phyloP scores from a whole-genome alignment of 2,329 filamentous ascomycete genomes.

The Paecilomyces sp. region DNA sequence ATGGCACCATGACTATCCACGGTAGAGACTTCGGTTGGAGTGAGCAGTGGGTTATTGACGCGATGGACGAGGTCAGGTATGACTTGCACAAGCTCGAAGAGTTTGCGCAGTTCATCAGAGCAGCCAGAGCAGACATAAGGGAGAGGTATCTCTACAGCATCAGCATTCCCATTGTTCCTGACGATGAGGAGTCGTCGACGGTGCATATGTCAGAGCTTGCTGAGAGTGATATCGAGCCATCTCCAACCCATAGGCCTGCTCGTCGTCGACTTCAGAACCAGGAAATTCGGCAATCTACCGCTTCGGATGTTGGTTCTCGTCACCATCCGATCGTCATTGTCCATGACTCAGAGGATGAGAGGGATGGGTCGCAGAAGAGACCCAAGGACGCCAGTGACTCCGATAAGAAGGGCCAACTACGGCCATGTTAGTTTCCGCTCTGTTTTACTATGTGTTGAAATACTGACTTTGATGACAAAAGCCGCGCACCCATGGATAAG shows the following conservation, averaged over 20 bases:
- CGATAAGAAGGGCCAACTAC: neutral
- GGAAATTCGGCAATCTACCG: neutral
- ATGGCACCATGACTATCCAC: slow-evolving; percentile 5
- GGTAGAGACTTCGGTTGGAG: slow-evolving; percentile 10
- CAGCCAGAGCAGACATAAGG: neutral
- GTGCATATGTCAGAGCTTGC: neutral
- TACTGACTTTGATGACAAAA: neutral
- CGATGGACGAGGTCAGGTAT: neutral
- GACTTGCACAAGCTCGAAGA: slow-evolving; percentile 2
- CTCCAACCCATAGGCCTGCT: neutral
- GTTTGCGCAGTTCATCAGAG: neutral
- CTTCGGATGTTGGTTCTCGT: neutral
- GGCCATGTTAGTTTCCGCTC: neutral
- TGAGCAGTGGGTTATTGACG: slow-evolving; percentile 10
- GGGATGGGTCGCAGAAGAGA: neutral
- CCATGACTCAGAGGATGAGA: neutral
- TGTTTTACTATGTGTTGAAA: neutral
- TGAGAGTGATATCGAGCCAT: neutral
- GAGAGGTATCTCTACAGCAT: neutral
- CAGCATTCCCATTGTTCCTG: neutral
- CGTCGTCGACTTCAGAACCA: neutral
- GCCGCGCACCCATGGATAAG: neutral
- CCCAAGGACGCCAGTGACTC: neutral
- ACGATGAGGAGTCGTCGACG: neutral
- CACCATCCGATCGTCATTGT: neutral